phyloP scores from a whole-genome alignment of 371 early-diverging fungal species.

The Syncephalis fuscata region DNA sequence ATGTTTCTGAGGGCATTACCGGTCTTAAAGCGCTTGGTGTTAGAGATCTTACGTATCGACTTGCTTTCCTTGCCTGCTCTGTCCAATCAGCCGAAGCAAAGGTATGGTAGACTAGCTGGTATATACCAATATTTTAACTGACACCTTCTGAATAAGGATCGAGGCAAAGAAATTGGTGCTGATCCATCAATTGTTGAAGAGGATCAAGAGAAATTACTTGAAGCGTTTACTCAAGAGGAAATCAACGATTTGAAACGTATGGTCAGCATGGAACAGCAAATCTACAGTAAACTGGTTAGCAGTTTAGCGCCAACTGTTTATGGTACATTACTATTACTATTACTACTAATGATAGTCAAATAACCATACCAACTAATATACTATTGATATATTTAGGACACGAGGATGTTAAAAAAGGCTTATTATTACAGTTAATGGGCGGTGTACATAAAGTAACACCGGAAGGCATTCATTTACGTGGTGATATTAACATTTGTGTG shows the following conservation, averaged over 20 bases:
- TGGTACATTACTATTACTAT: no score
- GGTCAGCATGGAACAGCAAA: conserved; percentile 30
- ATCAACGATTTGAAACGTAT: conserved; percentile 57
- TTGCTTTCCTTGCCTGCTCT: conserved; percentile 82
- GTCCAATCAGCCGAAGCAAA: conserved; percentile 41
- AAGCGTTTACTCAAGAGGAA: conserved; percentile 50
- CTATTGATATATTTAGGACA: no score
- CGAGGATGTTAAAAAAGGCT: conserved; percentile 94
- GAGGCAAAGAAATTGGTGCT: conserved; percentile 8
- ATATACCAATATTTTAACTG: not conserved
- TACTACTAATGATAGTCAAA: no score
- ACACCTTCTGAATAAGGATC: not conserved
- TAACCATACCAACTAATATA: conserved; percentile 3
- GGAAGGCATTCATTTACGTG: conserved; percentile 91
- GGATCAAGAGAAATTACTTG: conserved; percentile 29
- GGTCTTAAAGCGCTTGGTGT: conserved; percentile 83
- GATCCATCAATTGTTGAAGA: not conserved
- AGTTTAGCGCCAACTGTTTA: conserved; percentile 95
- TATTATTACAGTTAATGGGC: conserved; percentile 91
- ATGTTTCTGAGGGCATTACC: conserved; percentile 59
- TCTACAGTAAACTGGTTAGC: conserved; percentile 57
- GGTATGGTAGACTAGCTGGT: no score
- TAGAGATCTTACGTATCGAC: conserved; percentile 80
- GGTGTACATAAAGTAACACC: conserved; percentile 90
- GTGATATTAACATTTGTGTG: conserved; percentile 98